Percentiles rank a stretch among this genome's conserved stretches.
Conservation (phyloP, 177 flowering plant species). For the Vitis hybrid region DNA sequence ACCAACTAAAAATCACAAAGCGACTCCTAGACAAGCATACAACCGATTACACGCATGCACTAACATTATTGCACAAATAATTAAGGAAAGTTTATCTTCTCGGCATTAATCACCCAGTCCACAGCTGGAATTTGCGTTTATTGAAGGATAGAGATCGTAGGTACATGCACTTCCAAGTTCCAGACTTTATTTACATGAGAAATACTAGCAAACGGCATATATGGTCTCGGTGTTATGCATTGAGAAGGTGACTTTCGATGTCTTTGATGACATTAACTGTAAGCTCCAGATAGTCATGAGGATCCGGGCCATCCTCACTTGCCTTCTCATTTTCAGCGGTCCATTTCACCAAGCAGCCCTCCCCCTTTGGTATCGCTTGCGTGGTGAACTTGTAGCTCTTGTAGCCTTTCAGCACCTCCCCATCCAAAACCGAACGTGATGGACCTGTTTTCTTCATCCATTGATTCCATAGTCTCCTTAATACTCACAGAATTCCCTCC, state of each 20-base stretch:
- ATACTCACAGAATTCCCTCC: background rate
- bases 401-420: background rate
- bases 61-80: too few species aligned
- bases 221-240: too few species aligned
- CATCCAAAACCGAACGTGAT: constrained; percentile 1
- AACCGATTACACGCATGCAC: too few species aligned
- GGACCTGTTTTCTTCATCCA: background rate
- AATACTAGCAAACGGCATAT: too few species aligned
- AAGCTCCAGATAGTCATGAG: background rate
- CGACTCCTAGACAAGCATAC: too few species aligned
- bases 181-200: too few species aligned
- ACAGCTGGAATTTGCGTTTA: too few species aligned
- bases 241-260: background rate
- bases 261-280: background rate
- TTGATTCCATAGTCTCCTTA: background rate
- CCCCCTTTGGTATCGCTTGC: background rate
- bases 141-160: too few species aligned
- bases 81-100: too few species aligned
- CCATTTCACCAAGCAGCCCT: constrained; percentile 2
- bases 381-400: background rate
- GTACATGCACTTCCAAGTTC: too few species aligned
- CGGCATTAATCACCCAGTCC: too few species aligned
- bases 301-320: background rate
- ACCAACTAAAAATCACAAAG: too few species aligned
- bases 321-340: constrained; percentile 3